These are phyloP conservation scores for Hyaloscypha finlandica DNA, from an alignment of 495 filamentous ascomycete genomes.

Conservation along the genomic window DNA sequence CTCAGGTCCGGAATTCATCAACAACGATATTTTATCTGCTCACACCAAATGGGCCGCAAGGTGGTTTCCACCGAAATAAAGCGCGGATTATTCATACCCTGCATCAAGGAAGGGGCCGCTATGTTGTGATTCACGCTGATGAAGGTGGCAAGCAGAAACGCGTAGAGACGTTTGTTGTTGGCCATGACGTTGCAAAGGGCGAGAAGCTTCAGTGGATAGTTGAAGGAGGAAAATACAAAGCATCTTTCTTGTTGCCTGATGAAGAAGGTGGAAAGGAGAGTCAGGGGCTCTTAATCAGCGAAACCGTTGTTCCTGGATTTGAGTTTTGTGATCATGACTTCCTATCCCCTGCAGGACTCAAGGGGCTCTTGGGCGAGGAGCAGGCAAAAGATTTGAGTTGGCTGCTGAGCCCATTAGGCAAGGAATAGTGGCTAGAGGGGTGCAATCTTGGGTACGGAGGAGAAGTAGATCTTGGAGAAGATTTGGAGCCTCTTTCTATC, in stretches of 20 bases:
- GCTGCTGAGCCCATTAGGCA: slow-evolving; percentile 43
- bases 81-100: slow-evolving; percentile 62
- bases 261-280: slow-evolving; percentile 38
- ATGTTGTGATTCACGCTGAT: slow-evolving; percentile 61
- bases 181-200: slow-evolving; percentile 52
- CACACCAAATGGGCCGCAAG: slow-evolving; percentile 55
- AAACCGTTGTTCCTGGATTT: slow-evolving; percentile 69
- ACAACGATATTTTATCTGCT: slow-evolving; percentile 64
- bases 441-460: background rate
- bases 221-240: slow-evolving; percentile 65
- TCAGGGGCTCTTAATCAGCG: slow-evolving; percentile 60
- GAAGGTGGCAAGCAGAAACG: slow-evolving; percentile 42
- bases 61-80: slow-evolving; percentile 62
- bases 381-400: slow-evolving; percentile 51
- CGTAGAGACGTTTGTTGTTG: slow-evolving; percentile 65
- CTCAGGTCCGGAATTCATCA: slow-evolving; percentile 44
- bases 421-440: slow-evolving; percentile 8
- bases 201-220: slow-evolving; percentile 70
- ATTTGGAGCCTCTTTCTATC: background rate
- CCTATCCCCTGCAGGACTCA: slow-evolving; percentile 44
- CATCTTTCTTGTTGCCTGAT: slow-evolving; percentile 57
- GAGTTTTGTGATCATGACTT: slow-evolving; percentile 68
- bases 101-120: slow-evolving; percentile 58
- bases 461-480: background rate
- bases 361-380: slow-evolving; percentile 47